Base-by-base conservation (phyloP, 257 asterid genomes). In the Solanum corneliomulleri region DNA sequence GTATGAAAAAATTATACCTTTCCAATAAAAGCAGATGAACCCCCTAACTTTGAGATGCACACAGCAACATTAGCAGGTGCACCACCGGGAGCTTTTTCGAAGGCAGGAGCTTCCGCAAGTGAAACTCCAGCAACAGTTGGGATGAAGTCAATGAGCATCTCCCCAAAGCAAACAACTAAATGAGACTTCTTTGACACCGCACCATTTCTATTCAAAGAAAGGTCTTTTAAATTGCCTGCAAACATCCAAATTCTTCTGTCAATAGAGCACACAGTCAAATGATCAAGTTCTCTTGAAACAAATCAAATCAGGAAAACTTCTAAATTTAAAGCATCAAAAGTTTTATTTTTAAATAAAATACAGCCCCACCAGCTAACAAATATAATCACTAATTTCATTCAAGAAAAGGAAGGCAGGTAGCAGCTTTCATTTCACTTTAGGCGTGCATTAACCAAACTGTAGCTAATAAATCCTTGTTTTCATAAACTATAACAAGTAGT, bases 1-100 rank as follows among this genome's bases (percentile, higher is more conserved):
- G 77, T 64, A 85, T 23, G 80, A 64, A 77, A 44, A 29, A 52
- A 76, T 70, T 82, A 72, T 75, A 95, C 98, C 98, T 96, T 96
- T 44, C 99, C 99, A 56, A 96, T 89, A 88, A 96, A 92, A 91
- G 99, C 98, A n/a, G 99, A 87, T 58, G 97, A 91, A 78, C 98
- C 98, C 75, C 99, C 99, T 64, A 96, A 85, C 89, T 91, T 95
- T 8, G 98, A 89, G 81, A 96, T 81, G 85, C 98, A 92, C 80
- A 95, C 98, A 86, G 99, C 97, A 52, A 96, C 99, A 86, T 96
- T 96, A 70, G 99, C 99, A 41, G 95, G 95, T 87, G 99, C 99
- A 83, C 99, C 99, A 60, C 98, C 99, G 0, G 95, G 93, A 78
- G 98, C 98, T 91, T 95, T 97, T 70, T 92, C 88, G 85, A 97